A percentile compares a stretch with the other conserved stretches of the same genome.
phyloP scores from a whole-genome alignment of 1,284 basidiomycete genomes.

The Ustilago esculenta region DNA sequence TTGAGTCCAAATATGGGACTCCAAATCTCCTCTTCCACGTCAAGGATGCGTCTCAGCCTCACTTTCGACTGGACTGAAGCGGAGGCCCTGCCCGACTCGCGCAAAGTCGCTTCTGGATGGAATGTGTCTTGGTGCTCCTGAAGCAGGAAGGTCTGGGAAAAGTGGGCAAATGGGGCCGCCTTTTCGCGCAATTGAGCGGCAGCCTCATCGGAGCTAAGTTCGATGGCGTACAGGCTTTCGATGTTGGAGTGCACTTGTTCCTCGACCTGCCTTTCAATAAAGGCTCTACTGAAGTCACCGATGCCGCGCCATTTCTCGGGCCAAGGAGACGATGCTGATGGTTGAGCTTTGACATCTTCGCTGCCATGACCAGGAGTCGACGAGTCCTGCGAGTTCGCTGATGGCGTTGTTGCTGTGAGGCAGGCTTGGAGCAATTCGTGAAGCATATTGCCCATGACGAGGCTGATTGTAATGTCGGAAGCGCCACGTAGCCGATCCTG shows the following conservation, averaged over 20 bases:
- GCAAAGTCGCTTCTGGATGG: conserved; percentile 37
- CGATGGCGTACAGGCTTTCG: conserved; percentile 49
- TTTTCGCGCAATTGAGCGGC: conserved; percentile 36
- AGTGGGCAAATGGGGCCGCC: conserved; percentile 52
- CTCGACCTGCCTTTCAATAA: conserved; percentile 47
- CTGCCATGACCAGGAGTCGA: background rate
- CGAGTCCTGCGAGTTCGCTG: background rate
- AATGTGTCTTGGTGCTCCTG: conserved; percentile 24
- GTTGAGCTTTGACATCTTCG: background rate
- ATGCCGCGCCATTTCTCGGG: conserved; percentile 54
- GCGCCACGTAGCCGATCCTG: conserved; percentile 53
- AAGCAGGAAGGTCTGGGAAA: conserved; percentile 50
- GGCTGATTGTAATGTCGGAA: conserved; percentile 41
- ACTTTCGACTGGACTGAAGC: conserved; percentile 15
- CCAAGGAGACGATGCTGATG: conserved; percentile 18
- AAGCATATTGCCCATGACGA: conserved; percentile 63
- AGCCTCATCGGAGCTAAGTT: conserved; percentile 40
- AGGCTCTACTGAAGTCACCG: conserved; percentile 56
- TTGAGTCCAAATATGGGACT: conserved; percentile 93
- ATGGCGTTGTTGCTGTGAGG: conserved; percentile 28
- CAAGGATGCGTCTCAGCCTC: conserved; percentile 67
- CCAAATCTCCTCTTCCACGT: conserved; percentile 97
- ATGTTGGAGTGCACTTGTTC: conserved; percentile 48
- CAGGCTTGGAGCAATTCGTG: conserved; percentile 64
- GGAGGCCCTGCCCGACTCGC: conserved; percentile 13